Conservation (phyloP, 108 stramenopile species). For the Nitzschia sp. region DNA sequence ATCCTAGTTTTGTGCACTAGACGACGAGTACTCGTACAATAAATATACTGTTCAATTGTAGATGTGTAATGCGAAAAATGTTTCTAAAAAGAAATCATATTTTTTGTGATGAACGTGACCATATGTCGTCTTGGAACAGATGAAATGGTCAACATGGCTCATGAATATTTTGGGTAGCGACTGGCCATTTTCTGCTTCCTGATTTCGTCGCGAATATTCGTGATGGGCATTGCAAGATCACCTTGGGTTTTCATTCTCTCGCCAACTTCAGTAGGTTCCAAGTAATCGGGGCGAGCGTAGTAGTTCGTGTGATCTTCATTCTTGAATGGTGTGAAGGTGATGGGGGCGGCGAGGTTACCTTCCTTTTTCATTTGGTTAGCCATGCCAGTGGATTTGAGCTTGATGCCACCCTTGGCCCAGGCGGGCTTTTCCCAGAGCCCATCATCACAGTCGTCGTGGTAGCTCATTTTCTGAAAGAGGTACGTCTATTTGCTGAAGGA, state of each 20-base stretch:
- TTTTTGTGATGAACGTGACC: not conserved
- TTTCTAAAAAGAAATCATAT: not conserved
- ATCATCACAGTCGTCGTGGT: slow-evolving; percentile 17
- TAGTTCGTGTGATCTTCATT: slow-evolving; percentile 40
- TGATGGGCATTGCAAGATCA: slow-evolving; percentile 37
- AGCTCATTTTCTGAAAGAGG: slow-evolving; percentile 1
- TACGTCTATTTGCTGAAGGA: not conserved
- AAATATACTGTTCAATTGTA: not conserved
- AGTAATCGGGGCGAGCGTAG: slow-evolving; percentile 22
- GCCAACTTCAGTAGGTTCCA: slow-evolving; percentile 18
- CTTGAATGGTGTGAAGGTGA: slow-evolving; percentile 42
- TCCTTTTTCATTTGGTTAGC: slow-evolving; percentile 18
- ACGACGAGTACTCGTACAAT: not conserved
- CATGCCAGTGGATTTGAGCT: slow-evolving; percentile 21
- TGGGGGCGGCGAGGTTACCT: slow-evolving; percentile 34
- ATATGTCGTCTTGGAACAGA: not conserved
- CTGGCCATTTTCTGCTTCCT: slow-evolving; percentile 4
- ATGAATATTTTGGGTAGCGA: not conserved
- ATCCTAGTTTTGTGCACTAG: slow-evolving; percentile 40
- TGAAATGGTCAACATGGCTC: not conserved
- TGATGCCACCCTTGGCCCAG: slow-evolving; percentile 28
- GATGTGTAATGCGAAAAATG: not conserved
- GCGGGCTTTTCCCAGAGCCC: slow-evolving; percentile 34
- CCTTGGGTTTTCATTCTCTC: slow-evolving; percentile 11
- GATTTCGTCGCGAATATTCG: slow-evolving; percentile 30